Percentiles rank a stretch among this genome's conserved stretches.
These are phyloP conservation scores for Phytophthora pinifolia DNA, from an alignment of 352 stramenopile species.

Conservation along the genomic window DNA sequence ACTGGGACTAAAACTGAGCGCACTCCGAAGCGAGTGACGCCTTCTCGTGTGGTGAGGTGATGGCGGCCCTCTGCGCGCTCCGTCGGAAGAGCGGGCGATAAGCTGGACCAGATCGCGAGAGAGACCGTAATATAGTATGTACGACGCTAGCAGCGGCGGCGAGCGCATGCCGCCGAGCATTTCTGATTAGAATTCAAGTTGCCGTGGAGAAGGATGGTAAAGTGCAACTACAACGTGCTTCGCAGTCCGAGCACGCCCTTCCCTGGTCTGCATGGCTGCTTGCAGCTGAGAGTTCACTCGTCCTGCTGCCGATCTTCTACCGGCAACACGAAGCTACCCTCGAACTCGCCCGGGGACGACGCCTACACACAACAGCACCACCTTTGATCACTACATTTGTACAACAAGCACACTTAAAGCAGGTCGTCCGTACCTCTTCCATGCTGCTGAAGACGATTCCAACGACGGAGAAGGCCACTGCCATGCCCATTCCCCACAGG, in stretches of 20 bases:
- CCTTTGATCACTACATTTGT: background rate
- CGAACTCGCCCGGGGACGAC: slow-evolving; percentile 20
- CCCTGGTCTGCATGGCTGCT: background rate
- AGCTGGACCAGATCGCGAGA: slow-evolving; percentile 11
- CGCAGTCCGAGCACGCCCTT: slow-evolving; percentile 5
- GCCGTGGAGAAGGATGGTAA: slow-evolving; percentile 5
- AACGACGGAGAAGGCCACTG: slow-evolving; percentile 68
- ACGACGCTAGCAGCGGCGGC: slow-evolving; percentile 19
- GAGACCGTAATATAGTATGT: slow-evolving; percentile 33
- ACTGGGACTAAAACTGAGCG: slow-evolving; percentile 58
- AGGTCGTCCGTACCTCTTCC: slow-evolving; percentile 52
- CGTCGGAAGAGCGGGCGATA: slow-evolving; percentile 31
- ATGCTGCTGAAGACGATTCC: slow-evolving; percentile 68
- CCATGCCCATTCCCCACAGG: slow-evolving; percentile 78
- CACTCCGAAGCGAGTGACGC: slow-evolving; percentile 2
- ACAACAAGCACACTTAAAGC: background rate
- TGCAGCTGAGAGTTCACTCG: slow-evolving; percentile 1
- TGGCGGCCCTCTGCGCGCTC: slow-evolving; percentile 16
- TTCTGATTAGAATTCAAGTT: slow-evolving; percentile 28
- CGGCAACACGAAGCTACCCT: slow-evolving; percentile 24
- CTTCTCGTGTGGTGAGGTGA: slow-evolving; percentile 13
- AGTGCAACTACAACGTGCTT: slow-evolving; percentile 14
- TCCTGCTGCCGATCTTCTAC: slow-evolving; percentile 7
- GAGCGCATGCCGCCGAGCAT: slow-evolving; percentile 12
- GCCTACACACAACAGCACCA: slow-evolving; percentile 20